These are phyloP conservation scores for Jaapia argillacea DNA, from an alignment of 768 basidiomycete genomes.

Conservation along the genomic window DNA sequence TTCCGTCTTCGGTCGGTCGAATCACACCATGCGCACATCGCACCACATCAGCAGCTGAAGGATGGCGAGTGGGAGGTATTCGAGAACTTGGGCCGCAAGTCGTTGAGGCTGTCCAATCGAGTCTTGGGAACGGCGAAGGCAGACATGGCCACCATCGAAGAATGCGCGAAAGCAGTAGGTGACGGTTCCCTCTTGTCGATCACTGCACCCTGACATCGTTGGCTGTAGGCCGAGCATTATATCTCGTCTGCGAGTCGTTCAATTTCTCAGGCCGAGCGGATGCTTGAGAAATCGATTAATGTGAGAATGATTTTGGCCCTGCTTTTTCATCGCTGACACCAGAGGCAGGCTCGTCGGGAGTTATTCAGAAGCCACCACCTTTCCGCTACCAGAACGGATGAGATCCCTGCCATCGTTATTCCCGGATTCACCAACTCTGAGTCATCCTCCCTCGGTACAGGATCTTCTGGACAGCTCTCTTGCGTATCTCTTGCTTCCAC, in stretches of 20 bases:
- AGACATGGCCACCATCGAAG: constrained; percentile 47
- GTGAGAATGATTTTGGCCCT: too few species aligned
- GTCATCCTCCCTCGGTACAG: constrained; percentile 9
- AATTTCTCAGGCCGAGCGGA: constrained; percentile 46
- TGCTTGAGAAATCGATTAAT: constrained; percentile 13
- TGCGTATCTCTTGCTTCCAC: constrained; percentile 38
- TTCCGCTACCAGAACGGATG: too few species aligned
- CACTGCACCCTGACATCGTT: neutral
- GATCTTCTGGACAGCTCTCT: constrained; percentile 14
- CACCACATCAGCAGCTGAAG: too few species aligned
- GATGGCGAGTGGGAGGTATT: too few species aligned
- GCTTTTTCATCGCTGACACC: too few species aligned
- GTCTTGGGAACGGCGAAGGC: constrained; percentile 42
- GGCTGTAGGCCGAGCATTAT: constrained; percentile 42
- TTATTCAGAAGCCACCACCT: too few species aligned
- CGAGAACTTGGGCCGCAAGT: too few species aligned
- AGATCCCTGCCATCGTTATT: too few species aligned
- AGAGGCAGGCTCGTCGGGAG: too few species aligned
- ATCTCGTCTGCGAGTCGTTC: constrained; percentile 43
- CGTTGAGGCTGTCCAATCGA: too few species aligned
- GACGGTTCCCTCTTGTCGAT: neutral
- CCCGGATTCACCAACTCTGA: constrained; percentile 15
- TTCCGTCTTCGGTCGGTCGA: too few species aligned
- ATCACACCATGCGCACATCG: too few species aligned
- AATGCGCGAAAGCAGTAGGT: constrained; percentile 43